These are phyloP conservation scores for Mycena capillaripes DNA, from an alignment of 768 basidiomycete genomes.

Conservation along the genomic window DNA sequence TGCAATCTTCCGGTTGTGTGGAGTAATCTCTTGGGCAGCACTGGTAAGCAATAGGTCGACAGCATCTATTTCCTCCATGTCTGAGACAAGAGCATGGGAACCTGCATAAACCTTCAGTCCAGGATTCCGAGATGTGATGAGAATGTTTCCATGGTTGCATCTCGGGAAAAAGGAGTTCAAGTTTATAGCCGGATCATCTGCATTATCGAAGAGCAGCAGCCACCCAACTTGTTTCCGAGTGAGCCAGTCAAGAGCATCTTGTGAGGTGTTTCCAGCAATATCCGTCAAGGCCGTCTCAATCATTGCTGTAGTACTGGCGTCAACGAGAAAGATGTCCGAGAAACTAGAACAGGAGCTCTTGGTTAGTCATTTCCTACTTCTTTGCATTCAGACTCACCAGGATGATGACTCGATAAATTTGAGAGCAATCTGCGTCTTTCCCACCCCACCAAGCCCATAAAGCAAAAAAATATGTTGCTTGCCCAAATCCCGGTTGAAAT, in stretches of 20 bases:
- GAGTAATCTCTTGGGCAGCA: slow-evolving; percentile 7
- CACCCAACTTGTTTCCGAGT: not conserved
- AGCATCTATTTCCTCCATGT: not conserved
- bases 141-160: slow-evolving; percentile 8
- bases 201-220: slow-evolving; percentile 3
- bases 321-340: not conserved
- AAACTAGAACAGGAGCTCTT: not conserved
- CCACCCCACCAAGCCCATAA: slow-evolving; percentile 16
- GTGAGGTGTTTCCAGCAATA: not conserved
- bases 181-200: slow-evolving; percentile 2
- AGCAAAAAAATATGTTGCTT: slow-evolving; percentile 8
- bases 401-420: slow-evolving; percentile 16
- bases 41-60: not conserved
- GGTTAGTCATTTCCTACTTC: not conserved
- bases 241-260: slow-evolving; percentile 6
- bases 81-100: not conserved
- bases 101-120: not conserved
- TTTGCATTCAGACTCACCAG: not conserved
- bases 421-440: slow-evolving; percentile 25
- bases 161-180: not conserved
- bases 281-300: not conserved
- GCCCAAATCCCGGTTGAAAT: not conserved
- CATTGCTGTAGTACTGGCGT: not conserved
- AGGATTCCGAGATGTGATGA: slow-evolving; percentile 12
- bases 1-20: not conserved